Base-by-base conservation (phyloP, 257 asterid genomes). In the Fraxinus anomala region DNA sequence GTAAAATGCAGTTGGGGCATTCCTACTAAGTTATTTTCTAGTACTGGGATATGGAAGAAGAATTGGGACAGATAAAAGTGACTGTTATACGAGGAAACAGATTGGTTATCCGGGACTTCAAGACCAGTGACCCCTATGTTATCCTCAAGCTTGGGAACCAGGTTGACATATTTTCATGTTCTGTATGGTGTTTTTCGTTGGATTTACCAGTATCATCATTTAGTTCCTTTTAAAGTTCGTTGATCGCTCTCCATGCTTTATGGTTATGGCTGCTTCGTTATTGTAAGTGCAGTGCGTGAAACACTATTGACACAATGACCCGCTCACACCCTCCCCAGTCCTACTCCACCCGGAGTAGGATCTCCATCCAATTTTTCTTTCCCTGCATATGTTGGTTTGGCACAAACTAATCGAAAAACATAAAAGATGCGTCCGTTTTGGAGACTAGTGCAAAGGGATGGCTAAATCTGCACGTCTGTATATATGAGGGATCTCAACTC, bases 41-140 rank as follows among this genome's bases (percentile, higher is more conserved):
- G 70, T 23, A 36, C 72, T n/a, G 14, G 80, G 37, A 49, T 39
- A 87, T 87, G 90, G 90, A 49, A 81, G 87, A 85, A 63, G 69
- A 59, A 73, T 21, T 68, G 39, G 88, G 89, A 73, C 89, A 76
- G 72, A 54, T 87, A 47, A 85, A 87, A 75, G 87, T 87, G 77
- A 75, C 36, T 28, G 89, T 87, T 28, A 71, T 81, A 24, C 82
- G 63, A 56, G 90, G 90, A 59, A 87, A 77, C 69, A 70, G 72
- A 34, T 66, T 87, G 77, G 90, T 81, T 31, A 74, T 87, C 79
- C 85, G 90, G 3, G 90, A 87, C 70, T 83, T 87, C 86, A 85
- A 70, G 86, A 82, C 82, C 51, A 87, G 90, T 74, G 89, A 87
- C 70, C 90, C 90, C 68, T 87, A 87, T 74, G 89, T 87, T 56